Conservation (phyloP, 805 yeast genomes). For the Nakazawaea anatomiae region DNA sequence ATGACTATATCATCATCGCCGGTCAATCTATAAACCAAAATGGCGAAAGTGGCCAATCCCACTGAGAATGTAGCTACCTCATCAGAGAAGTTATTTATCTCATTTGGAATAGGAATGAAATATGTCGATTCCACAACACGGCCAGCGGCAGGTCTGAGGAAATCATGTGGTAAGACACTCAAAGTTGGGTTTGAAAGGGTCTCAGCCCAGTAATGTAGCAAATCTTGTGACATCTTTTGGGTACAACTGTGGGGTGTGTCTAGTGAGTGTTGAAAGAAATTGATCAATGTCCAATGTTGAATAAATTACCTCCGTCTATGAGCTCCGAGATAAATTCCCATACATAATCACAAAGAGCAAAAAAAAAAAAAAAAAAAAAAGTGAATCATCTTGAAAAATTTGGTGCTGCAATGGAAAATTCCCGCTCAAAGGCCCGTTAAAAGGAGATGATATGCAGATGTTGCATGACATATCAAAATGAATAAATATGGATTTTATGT, state of each 20-base stretch:
- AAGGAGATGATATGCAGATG: background rate
- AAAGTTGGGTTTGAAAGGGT: slow-evolving; percentile 74
- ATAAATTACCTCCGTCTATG: too few species aligned
- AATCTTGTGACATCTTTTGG: background rate
- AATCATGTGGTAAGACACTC: slow-evolving; percentile 86
- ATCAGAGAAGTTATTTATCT: slow-evolving; percentile 12
- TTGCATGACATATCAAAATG: background rate
- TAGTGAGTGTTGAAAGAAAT: too few species aligned
- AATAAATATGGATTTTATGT: background rate
- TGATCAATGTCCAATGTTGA: too few species aligned
- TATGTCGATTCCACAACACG: slow-evolving; percentile 59
- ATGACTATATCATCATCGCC: slow-evolving; percentile 94
- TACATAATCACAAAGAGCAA: background rate
- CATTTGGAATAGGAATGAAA: slow-evolving; percentile 23
- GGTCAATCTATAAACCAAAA: slow-evolving; percentile 70
- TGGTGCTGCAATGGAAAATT: background rate
- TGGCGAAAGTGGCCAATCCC: slow-evolving; percentile 62
- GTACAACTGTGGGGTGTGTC: too few species aligned
- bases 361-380: background rate
- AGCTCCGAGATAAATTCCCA: background rate
- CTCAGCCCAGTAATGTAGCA: slow-evolving; percentile 52
- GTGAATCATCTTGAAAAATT: slow-evolving; percentile 4
- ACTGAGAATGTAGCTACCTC: slow-evolving; percentile 33
- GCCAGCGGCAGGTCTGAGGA: slow-evolving; percentile 65
- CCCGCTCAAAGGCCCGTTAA: slow-evolving; percentile 1